Percentiles rank a stretch among this genome's conserved stretches.
Conservation (phyloP, 352 stramenopile species). For the Phytophthora palmivora region DNA sequence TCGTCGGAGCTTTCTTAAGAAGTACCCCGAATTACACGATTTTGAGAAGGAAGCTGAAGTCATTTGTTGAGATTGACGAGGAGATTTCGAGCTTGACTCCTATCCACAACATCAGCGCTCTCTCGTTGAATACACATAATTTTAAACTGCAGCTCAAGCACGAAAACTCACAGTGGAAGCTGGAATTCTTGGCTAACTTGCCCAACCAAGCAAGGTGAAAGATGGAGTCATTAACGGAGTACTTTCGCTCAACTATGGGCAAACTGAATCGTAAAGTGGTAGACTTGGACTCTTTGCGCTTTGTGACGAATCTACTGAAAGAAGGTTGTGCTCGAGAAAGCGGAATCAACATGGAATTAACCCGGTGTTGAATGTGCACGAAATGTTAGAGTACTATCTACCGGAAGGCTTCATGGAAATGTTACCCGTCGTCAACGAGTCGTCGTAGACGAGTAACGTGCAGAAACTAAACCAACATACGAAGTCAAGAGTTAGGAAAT, state of each 20-base stretch:
- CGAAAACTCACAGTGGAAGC: constrained; percentile 97
- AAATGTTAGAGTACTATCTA: constrained; percentile 96
- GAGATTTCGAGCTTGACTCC: constrained; percentile 90
- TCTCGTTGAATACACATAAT: constrained; percentile 97
- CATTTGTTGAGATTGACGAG: constrained; percentile 95
- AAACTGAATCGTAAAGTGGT: constrained; percentile 95
- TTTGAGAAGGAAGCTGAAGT: constrained; percentile 97
- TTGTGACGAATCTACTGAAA: constrained; percentile 98
- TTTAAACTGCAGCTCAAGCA: constrained; percentile 97
- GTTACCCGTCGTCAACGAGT: too few relatives aligned
- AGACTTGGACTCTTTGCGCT: constrained; percentile 96
- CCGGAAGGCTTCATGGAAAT: constrained; percentile 98
- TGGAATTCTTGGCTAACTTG: constrained; percentile 97
- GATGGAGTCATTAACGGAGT: constrained; percentile 96
- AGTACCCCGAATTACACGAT: constrained; percentile 94
- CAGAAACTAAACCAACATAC: too few relatives aligned
- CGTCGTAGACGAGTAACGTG: too few relatives aligned
- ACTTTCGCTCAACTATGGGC: constrained; percentile 94
- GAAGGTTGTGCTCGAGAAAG: constrained; percentile 97
- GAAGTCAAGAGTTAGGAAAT: too few relatives aligned
- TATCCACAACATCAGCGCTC: constrained; percentile 96
- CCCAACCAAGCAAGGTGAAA: constrained; percentile 94
- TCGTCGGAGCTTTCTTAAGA: constrained; percentile 95
- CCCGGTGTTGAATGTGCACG: constrained; percentile 98
- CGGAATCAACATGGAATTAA: constrained; percentile 99